These are phyloP conservation scores for Petunia axillaris DNA, from an alignment of 257 asterid species.

Conservation along the genomic window DNA sequence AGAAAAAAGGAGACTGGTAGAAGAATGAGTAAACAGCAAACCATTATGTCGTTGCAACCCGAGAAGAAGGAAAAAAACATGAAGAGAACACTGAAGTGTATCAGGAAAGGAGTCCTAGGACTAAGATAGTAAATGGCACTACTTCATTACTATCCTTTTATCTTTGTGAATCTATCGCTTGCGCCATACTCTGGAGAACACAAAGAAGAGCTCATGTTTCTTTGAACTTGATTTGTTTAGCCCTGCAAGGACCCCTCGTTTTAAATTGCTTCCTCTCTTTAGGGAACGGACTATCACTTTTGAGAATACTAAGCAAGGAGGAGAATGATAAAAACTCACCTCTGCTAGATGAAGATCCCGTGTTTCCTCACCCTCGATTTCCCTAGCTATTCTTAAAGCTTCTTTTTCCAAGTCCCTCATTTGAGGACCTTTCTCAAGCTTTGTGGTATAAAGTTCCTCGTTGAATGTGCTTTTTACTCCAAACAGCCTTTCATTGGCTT, in stretches of 20 bases:
- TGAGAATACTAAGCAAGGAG: not conserved
- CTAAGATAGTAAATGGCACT: not conserved
- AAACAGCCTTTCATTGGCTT: conserved; percentile 78
- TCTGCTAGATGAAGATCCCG: conserved; percentile 93
- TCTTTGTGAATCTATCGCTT: not conserved
- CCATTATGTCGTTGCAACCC: not conserved
- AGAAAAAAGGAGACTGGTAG: not conserved
- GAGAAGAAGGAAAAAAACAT: not conserved
- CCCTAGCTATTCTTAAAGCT: conserved; percentile 82
- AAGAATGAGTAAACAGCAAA: not conserved
- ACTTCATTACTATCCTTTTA: not conserved
- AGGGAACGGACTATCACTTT: not conserved
- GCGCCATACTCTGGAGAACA: not conserved
- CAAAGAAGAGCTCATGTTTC: not conserved
- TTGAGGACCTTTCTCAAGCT: conserved; percentile 92
- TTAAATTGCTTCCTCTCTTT: not conserved
- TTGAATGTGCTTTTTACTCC: conserved; percentile 95
- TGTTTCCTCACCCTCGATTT: conserved; percentile 93
- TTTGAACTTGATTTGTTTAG: not conserved
- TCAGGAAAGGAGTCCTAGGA: not conserved
- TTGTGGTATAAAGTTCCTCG: conserved; percentile 96
- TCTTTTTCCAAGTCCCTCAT: conserved; percentile 84
- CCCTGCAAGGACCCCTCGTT: not conserved
- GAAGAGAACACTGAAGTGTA: not conserved
- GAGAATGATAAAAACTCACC: conserved; percentile 45